These are phyloP conservation scores for Calonectria pseudoreteaudii DNA, from an alignment of 2,329 filamentous ascomycete genomes.

Conservation along the genomic window DNA sequence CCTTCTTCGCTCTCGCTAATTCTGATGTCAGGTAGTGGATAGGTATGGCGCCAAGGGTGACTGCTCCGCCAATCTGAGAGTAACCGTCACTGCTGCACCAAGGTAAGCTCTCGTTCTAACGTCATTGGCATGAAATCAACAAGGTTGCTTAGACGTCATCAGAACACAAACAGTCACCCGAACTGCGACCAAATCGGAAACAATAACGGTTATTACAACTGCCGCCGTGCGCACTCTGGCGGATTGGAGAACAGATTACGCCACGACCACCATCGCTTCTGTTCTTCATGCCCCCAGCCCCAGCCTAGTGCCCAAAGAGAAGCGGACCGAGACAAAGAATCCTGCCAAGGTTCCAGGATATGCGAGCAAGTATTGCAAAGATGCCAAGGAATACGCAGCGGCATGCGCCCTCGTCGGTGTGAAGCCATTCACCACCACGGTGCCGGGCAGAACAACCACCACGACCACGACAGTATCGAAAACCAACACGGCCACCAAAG, in stretches of 20 bases:
- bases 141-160: not conserved
- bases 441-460: not conserved
- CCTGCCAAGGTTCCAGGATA: not conserved
- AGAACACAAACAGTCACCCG: not conserved
- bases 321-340: not conserved
- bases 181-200: not conserved
- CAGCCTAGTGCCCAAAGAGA: not conserved
- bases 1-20: not conserved
- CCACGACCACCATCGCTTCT: not conserved
- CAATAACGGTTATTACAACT: not conserved
- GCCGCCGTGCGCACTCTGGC: not conserved
- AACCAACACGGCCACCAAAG: not conserved
- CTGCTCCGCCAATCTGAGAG: not conserved
- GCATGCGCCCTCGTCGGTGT: not conserved
- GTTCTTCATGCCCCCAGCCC: too few species aligned
- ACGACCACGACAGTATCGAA: not conserved
- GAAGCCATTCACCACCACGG: not conserved
- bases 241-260: not conserved
- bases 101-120: not conserved
- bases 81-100: not conserved
- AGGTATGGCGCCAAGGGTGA: not conserved
- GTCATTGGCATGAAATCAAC: not conserved
- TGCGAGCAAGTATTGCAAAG: not conserved
- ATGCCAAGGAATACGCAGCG: not conserved
- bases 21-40: not conserved